Evolutionary conservation across 2,329 filamentous ascomycete genomes (phyloP), one percentile per base, ranked within the genome.

Genomic region (Sphaceloma murrayae): DNA sequence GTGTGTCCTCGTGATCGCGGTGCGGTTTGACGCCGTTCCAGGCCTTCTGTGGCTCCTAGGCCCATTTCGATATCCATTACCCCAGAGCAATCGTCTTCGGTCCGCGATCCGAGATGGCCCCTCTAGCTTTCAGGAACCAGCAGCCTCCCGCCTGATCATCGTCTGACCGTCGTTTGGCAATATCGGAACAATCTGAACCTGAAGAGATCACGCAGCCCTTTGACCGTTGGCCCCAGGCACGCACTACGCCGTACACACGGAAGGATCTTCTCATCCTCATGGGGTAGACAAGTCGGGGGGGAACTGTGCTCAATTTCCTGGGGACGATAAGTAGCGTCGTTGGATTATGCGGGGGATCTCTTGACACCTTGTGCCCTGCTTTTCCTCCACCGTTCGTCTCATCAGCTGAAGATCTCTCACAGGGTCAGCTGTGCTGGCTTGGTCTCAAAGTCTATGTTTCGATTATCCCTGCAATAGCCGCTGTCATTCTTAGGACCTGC

Each of bases 131-230:
- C 36, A 40, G 36, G 36, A 40, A 40, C 36, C 17, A 40, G 22
- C 22, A 40, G 36, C n/a, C n/a, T n/a, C n/a, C n/a, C n/a, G n/a
- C n/a, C n/a, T n/a, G n/a, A n/a, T n/a, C n/a, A n/a, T n/a, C n/a
- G n/a, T n/a, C n/a, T n/a, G n/a, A n/a, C n/a, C n/a, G n/a, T n/a
- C n/a, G n/a, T n/a, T n/a, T n/a, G n/a, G n/a, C n/a, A n/a, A n/a
- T n/a, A n/a, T n/a, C 36, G 36, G 36, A 26, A 40, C 27, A 26
- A 40, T 40, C 36, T 40, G 24, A n/a, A 40, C 36, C 22, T 40
- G 36, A 29, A 22, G 29, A 39, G 34, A 39, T 39, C 34, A 39
- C 34, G 34, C 34, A 26, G 22, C 22, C 36, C 24, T 5, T 9
- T 22, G 26, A n/a, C 36, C 36, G 36, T 40, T 40, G 36, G 36